Evolutionary conservation across 2,329 filamentous ascomycete species (phyloP), one percentile per base, ranked within the genome.

Genomic region (Celoporthe dispersa): DNA sequence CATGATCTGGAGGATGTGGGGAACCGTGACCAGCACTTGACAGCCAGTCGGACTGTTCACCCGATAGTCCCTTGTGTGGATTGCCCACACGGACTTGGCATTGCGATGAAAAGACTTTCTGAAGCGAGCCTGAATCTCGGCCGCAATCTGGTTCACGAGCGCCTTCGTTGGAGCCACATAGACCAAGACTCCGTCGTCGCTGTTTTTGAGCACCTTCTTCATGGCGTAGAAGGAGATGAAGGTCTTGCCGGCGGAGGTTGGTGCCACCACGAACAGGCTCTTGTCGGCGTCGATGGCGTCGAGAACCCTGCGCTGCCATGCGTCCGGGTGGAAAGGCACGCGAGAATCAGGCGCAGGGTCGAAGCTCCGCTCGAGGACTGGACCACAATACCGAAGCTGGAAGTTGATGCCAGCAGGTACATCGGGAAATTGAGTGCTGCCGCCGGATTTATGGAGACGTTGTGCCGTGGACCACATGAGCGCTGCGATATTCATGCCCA

Each of bases 191-290:
- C 88, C 89, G 64, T 93, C 88, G 71, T 94, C 87, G 72, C 87
- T 88, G 4, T 85, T 85, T 75, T 91, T 84, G 12, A 95, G 81
- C 0, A 94, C 83, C 76, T 92, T 90, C 75, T 92, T 91, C 90
- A 94, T 95, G 1, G 92, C 92, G 74, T 95, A 94, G 78, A 94
- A 95, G 0, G 88, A 91, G 70, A 94, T 94, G 78, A 94, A 95
- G 0, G 92, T 95, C 78, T 94, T 95, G 73, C 92, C 92, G 0
- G 92, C 90, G 33, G 90, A 92, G 0, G 92, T 95, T 0, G 92
- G 92, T 0, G 92, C 92, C 11, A 94, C 89, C 0, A 94, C 91
- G 70, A 94, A 90, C 0, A 93, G 81, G 74, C 91, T 93, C 73
- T 89, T 87, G 67, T 91, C 84, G 0, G 84, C 84, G 77, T 95